Evolutionary conservation across 176 grass and related monocot species (phyloP).

Genomic region (Lolium rigidum): DNA sequence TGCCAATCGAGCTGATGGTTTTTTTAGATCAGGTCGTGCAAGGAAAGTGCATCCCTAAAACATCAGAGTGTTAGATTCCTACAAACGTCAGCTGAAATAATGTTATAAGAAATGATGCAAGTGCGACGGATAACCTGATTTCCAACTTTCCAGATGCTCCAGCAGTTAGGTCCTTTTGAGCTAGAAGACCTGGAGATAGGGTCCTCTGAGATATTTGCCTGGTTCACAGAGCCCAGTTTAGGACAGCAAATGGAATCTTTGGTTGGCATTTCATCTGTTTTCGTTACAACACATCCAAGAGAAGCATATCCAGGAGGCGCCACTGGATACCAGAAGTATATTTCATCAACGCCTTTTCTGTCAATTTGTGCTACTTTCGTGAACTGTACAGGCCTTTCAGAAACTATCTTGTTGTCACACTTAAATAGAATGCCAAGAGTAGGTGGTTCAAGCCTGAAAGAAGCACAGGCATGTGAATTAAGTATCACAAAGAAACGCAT

Average conservation of each 20-base stretch:
- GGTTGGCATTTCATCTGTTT: conserved; percentile 79
- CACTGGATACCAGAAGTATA: conserved; percentile 94
- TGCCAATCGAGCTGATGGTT: conserved; percentile 78
- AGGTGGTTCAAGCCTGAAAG: conserved; percentile 87
- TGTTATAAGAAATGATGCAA: conserved; percentile 22
- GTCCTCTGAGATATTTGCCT: conserved; percentile 76
- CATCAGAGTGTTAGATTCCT: conserved; percentile 29
- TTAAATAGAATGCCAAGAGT: conserved; percentile 86
- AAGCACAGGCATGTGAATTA: conserved; percentile 38
- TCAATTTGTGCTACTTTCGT: conserved; percentile 86
- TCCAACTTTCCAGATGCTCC: conserved; percentile 99
- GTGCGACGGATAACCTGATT: conserved; percentile 69
- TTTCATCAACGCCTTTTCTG: conserved; percentile 76
- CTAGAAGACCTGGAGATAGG: conserved; percentile 85
- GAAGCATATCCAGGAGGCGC: conserved; percentile 92
- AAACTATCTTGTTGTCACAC: conserved; percentile 72
- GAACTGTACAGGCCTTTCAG: conserved; percentile 82
- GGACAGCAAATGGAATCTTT: conserved; percentile 89
- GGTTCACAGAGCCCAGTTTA: conserved; percentile 76
- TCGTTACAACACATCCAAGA: conserved; percentile 88
- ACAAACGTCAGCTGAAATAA: conserved; percentile 24
- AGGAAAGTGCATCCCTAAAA: conserved; percentile 92
- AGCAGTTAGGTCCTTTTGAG: conserved; percentile 78
- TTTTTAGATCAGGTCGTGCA: conserved; percentile 87
- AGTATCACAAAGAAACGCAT: conserved; percentile 28